Base-by-base conservation (phyloP, 371 early-diverging fungal species). In the Mucor racemosus region DNA sequence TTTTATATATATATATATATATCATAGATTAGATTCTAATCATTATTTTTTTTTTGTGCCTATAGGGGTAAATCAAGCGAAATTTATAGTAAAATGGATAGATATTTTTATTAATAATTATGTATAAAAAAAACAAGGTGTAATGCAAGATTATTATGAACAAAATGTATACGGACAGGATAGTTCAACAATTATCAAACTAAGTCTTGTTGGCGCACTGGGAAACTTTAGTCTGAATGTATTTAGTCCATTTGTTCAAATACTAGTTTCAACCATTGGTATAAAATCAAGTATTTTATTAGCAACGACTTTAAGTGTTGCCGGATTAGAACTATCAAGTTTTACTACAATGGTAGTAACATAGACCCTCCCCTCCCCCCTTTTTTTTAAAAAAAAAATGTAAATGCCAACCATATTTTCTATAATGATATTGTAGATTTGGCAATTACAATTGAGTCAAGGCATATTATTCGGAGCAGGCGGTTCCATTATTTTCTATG, bases 401-500 rank as follows among this genome's bases (percentile, higher is more conserved):
- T 31, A 21, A 8, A 31, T 50, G 21, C 11, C 50, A 50, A 9
- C 50, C 19, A 50, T 26, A 31, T 44, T 19, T 17, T 44, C 10
- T 26, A 19, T 10, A 6, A 59, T 40, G 31, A 26, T 9, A 38
- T 42, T 21, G 21, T 50, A 75, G 75, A 66, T 71, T 3, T 75
- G 76, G 76, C 72, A 75, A 7, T 40, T 75, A 38, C 67, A 64
- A 8, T 59, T 75, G 48, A 69, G 67, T 4, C 72, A 69, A 58
- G 76, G 76, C 6, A 61, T 66, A 46, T n/a, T 75, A n/a, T 72
- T 72, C 36, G 74, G 74, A 0, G n/a, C 81, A 0, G 90, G 90
- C 21, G 86, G 84, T 3, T 66, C 72, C 9, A 62, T 72, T 14
- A 68, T 75, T 36, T 75, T 58, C 35, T 72, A 64, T 33, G 72